Percentiles rank a stretch among this genome's conserved stretches.
These are phyloP conservation scores for Cochlearia excelsa DNA, from an alignment of 345 rosid genomes.

Conservation along the genomic window DNA sequence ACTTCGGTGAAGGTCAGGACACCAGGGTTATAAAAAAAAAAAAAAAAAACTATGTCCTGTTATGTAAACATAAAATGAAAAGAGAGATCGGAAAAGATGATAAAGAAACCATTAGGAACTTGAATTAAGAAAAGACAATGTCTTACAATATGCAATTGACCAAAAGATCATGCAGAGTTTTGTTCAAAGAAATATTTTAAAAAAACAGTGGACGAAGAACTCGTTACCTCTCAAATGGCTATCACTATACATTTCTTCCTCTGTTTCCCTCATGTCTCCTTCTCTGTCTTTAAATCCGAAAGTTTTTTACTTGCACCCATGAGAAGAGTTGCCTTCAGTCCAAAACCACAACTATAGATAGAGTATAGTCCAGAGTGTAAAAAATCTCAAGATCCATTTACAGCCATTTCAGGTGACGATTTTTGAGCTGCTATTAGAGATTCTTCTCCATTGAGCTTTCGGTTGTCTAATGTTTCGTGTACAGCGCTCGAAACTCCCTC, in stretches of 20 bases:
- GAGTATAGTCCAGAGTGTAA: slow-evolving; percentile 21
- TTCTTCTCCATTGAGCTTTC: slow-evolving; percentile 54
- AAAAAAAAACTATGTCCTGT: no score
- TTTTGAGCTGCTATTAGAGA: slow-evolving; percentile 56
- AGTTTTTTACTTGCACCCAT: slow-evolving; percentile 25
- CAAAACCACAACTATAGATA: slow-evolving; percentile 23
- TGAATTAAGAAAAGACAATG: no score
- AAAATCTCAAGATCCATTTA: slow-evolving; percentile 72
- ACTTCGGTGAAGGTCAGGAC: no score
- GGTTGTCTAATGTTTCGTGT: slow-evolving; percentile 39
- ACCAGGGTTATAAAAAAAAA: no score
- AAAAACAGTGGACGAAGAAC: slow-evolving; percentile 28
- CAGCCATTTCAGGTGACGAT: slow-evolving; percentile 87
- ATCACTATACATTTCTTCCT: slow-evolving; percentile 33
- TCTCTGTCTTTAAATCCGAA: background rate
- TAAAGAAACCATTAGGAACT: no score
- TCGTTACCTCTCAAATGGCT: slow-evolving; percentile 35
- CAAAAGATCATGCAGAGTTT: no score
- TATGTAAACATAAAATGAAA: no score
- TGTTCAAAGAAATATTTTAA: slow-evolving; percentile 6
- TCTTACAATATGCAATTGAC: no score
- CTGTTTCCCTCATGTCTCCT: background rate
- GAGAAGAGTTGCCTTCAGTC: slow-evolving; percentile 23
- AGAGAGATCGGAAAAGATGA: no score
- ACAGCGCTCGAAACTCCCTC: slow-evolving; percentile 59